Percentiles rank a stretch among this genome's conserved stretches.
phyloP scores from a whole-genome alignment of 2,329 filamentous ascomycete species.

The Achaetomium macrosporum region DNA sequence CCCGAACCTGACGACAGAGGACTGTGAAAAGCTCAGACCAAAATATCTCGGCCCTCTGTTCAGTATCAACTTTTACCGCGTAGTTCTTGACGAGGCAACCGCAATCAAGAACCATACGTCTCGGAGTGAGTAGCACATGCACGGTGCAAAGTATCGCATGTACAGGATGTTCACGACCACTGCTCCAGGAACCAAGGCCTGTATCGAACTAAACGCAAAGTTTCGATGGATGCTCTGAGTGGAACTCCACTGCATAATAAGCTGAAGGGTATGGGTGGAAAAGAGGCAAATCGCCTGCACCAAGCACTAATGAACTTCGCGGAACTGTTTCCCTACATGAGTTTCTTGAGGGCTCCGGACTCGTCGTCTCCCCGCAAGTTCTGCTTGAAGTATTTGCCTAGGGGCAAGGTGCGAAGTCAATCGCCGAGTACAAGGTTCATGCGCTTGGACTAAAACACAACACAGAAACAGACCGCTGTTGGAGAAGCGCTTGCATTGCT shows the following conservation, averaged over 20 bases:
- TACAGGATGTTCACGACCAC: background rate
- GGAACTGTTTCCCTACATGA: background rate
- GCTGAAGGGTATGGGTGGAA: conserved; percentile 25
- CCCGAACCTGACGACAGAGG: background rate
- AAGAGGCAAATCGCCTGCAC: background rate
- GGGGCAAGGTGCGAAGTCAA: background rate
- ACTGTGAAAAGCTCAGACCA: conserved; percentile 8
- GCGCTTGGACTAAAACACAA: too few species aligned
- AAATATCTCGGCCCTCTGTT: conserved; percentile 34
- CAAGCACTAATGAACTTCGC: background rate
- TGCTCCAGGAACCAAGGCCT: conserved; percentile 21
- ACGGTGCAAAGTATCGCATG: conserved; percentile 1
- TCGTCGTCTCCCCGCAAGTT: background rate
- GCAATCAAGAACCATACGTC: conserved; percentile 45
- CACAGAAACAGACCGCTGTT: background rate
- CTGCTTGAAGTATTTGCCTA: background rate
- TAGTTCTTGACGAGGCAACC: conserved; percentile 55
- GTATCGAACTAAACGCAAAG: conserved; percentile 24
- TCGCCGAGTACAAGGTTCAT: background rate
- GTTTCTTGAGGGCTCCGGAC: background rate
- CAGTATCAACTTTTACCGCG: conserved; percentile 39
- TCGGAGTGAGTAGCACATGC: conserved; percentile 26
- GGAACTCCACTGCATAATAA: conserved; percentile 34
- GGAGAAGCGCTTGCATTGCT: conserved; percentile 3
- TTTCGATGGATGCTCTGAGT: conserved; percentile 32